Evolutionary conservation across 148 eudicot species (phyloP).

Genomic region (Rhododendron griersonianum): DNA sequence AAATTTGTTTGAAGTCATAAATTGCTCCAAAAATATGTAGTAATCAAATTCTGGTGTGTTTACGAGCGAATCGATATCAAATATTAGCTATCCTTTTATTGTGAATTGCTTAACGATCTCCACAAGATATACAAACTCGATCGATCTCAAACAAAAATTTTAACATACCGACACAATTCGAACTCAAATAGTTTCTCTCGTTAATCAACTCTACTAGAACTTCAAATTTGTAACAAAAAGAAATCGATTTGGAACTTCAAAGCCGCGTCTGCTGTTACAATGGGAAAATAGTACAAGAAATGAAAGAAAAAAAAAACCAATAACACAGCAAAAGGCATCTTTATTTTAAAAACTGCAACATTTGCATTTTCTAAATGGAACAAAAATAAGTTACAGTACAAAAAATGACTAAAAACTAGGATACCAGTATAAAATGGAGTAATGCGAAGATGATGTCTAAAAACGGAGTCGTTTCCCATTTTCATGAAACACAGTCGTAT

Average conservation of each 20-base stretch:
- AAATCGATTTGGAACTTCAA: neutral
- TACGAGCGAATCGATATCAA: too few relatives aligned
- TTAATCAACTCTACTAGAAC: neutral
- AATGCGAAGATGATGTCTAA: neutral
- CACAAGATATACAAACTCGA: too few relatives aligned
- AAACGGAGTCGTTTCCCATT: neutral
- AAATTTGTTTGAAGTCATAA: too few relatives aligned
- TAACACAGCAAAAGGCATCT: neutral
- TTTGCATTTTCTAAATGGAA: neutral
- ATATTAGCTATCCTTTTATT: too few relatives aligned
- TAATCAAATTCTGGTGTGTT: too few relatives aligned
- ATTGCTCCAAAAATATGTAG: too few relatives aligned
- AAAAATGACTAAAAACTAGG: neutral
- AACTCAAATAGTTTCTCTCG: neutral
- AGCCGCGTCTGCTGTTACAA: neutral
- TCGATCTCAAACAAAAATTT: neutral
- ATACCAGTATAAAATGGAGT: neutral
- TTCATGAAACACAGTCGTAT: neutral
- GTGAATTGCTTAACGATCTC: too few relatives aligned
- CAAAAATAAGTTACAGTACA: neutral
- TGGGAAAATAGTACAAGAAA: neutral
- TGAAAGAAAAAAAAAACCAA: neutral
- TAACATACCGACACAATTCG: neutral
- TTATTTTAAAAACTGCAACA: neutral
- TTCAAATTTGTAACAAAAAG: neutral